Base-by-base conservation (phyloP, 2,329 filamentous ascomycete genomes). In the Exophiala sideris region DNA sequence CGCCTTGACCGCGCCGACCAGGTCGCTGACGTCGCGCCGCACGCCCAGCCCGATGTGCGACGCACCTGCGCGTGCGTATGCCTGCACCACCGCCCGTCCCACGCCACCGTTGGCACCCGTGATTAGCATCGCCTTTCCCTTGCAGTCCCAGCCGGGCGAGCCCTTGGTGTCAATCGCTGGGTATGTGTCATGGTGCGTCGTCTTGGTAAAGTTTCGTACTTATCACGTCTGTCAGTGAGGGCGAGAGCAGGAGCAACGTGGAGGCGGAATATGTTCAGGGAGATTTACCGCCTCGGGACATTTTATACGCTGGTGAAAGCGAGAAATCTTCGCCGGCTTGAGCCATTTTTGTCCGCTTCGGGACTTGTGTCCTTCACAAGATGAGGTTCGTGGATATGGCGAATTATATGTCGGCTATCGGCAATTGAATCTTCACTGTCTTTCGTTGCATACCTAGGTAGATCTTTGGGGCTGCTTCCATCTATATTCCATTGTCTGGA, bases 121-220 rank as follows among this genome's bases (percentile, higher is more conserved):
- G 49, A 73, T 64, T 45, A 72, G 66, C 14, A 72, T 65, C 3
- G 59, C 62, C 35, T 65, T 66, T 2, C 69, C 70, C 10, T 47
- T 64, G 20, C 69, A 50, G 46, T 68, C 48, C n/a, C 59, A 61
- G 24, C 68, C 65, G 11, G 62, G 57, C 4, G 38, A 24, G 20
- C 36, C 38, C 29, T 34, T 44, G 12, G 72, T 69, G 54, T 74
- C 67, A 64, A 85, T 82, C 52, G 68, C 71, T 0, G 75, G 71
- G 63, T 85, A 84, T 3, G 79, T 82, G 59, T 80, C 75, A 50
- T 70, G 66, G 63, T 76, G 74, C 38, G 38, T 44, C 33, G 48
- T 50, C 46, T 39, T 20, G 46, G 46, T 48, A 40, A 48, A 48
- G 24, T 48, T 48, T 48, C 18, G 46, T 48, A 48, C 46, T 48